A percentile compares a stretch with the other conserved stretches of the same genome.
phyloP scores from a whole-genome alignment of 192 early-diverging fungal genomes.

The Linderina pennispora region DNA sequence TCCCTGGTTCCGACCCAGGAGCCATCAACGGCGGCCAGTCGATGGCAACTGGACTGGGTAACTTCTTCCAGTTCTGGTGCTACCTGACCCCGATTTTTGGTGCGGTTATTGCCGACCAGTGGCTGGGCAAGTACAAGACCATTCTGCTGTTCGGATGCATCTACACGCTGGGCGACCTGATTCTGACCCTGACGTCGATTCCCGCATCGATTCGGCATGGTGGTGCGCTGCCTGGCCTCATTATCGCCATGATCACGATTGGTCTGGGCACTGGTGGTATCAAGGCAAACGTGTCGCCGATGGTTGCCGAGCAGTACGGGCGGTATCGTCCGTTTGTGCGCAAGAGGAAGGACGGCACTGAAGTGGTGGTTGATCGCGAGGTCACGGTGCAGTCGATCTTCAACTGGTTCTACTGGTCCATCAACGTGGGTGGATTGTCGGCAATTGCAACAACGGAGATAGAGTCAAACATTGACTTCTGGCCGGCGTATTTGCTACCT shows the following conservation, averaged over 20 bases:
- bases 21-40: constrained; percentile 44
- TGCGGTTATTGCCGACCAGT: constrained; percentile 64
- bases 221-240: constrained; percentile 55
- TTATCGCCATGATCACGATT: constrained; percentile 60
- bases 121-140: constrained; percentile 63
- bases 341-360: constrained; percentile 38
- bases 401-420: constrained; percentile 69
- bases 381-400: constrained; percentile 65
- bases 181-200: constrained; percentile 62
- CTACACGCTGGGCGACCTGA: constrained; percentile 55
- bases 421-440: constrained; percentile 51
- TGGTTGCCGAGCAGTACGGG: constrained; percentile 64
- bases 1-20: constrained; percentile 30
- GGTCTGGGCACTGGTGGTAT: constrained; percentile 72
- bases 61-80: constrained; percentile 52
- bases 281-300: constrained; percentile 66
- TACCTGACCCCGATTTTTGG: constrained; percentile 52
- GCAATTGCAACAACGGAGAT: constrained; percentile 45
- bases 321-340: constrained; percentile 45
- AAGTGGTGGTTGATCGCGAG: constrained; percentile 54
- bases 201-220: constrained; percentile 39
- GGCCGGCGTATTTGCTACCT: constrained; percentile 47
- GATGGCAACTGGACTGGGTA: constrained; percentile 44
- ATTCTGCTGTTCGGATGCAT: constrained; percentile 56
- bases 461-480: constrained; percentile 46